Base-by-base conservation (phyloP, 176 grass and related monocot species). In the Musa schizocarpa region DNA sequence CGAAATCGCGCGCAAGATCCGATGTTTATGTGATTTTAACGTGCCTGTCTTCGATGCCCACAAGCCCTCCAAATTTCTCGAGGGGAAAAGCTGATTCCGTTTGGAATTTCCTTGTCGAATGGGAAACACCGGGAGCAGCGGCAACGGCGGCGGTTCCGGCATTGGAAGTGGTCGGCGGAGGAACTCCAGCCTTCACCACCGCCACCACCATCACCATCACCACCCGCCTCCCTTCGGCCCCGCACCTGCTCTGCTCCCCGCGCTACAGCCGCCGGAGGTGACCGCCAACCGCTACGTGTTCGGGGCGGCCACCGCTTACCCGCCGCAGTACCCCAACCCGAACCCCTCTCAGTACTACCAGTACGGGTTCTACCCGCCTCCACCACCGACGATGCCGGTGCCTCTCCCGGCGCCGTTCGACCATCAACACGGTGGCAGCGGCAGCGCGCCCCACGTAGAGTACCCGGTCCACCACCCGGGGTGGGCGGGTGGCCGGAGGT, bases 331-430 rank as follows among this genome's bases (percentile, higher is more conserved):
- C 85, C 86, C 88, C 57, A 90, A 84, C 76, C 88, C 91, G 54
- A 87, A 83, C 65, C 85, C 85, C 65, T 87, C 83, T 50, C 92
- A 85, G 81, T 92, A 90, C 85, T 96, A 90, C 76, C 82, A 85
- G 75, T 85, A 96, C 71, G 88, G 75, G 63, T 88, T 82, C 62
- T 88, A 90, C 78, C 86, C 82, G 20, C 87, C 87, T 74, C 83
- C 82, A 3, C 92, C 86, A 11, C 80, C 87, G 61, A 81, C 87
- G 63, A 83, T 85, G 80, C 87, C 74, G 71, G 87, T 87, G 29
- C 82, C 87, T 25, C 89, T 92, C 70, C 92, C 89, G 2, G 89
- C 85, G 50, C 89, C 92, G 43, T 96, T 92, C 71, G 92, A 96
- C 77, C 87, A 89, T 78, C 89, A 87, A 79, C 89, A 89, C 58